Base-by-base conservation (phyloP, 192 early-diverging fungal genomes). In the Coemansia sp. region DNA sequence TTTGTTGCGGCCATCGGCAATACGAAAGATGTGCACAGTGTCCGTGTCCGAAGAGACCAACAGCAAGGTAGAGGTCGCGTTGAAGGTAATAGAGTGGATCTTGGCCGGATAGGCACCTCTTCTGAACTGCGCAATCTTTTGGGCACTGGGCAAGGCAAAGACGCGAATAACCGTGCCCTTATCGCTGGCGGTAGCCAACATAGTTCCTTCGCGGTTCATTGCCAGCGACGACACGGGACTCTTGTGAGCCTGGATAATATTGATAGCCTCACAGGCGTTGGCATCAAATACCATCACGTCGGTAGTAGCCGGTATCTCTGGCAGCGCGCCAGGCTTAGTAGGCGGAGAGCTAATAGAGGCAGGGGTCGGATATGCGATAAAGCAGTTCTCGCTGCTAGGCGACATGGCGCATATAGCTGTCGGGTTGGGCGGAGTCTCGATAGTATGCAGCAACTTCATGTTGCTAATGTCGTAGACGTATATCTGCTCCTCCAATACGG, bases 111-210 rank as follows among this genome's bases (percentile, higher is more conserved):
- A 97, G 2, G 96, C 92, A 58, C 97, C 97, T 41, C 97, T 86
- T 53, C 97, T 90, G 85, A 99, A 97, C 82, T 98, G 95, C 73
- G 90, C 92, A 20, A 98, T 83, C 68, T 95, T 92, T 66, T 92
- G 83, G 18, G 93, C 95, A 60, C 91, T 86, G 12, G 95, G 92
- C 22, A 97, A 87, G 16, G 93, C 89, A 76, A 95, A 98, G 7
- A 99, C 95, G 38, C 97, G 89, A 66, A 99, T 97, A 1, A 99
- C 93, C 2, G 97, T 99, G 11, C 97, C 97, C 92, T 97, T 97
- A 74, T 98, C 96, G 76, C 94, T 95, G 20, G 95, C 89, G 0
- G 96, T 98, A 27, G 97, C 97, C 33, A 98, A 81, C 86, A 97
- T 80, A 1, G 93, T 94, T n/a, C 97, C 97, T 33, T 96, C 92